Evolutionary conservation across 208 protist genomes (phyloP), one percentile per base, ranked within the genome.

Genomic region (Wallacemonas sp.): DNA sequence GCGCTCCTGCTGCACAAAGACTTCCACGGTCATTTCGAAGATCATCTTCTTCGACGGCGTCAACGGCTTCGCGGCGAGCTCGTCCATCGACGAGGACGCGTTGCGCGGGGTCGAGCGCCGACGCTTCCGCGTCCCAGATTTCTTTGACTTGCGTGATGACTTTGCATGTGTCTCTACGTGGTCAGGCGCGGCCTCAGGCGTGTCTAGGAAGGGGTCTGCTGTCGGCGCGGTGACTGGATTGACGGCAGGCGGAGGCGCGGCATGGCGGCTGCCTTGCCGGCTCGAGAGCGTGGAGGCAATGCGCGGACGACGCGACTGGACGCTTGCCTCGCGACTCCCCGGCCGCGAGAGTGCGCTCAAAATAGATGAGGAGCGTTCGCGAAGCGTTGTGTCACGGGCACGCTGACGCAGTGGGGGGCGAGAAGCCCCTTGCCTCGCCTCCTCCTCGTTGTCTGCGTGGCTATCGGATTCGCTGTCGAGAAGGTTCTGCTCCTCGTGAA

Each of bases 1-100:
- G 12, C 44, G 70, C 61, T 91, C 87, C 53, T 78, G 71, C 21
- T 74, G 44, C 63, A 78, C 34, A 22, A 90, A n/a, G 17, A 57
- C 50, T 9, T 57, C 50, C 50, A 57, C 38, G 50, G 15, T 57
- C 30, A 57, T 26, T 19, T 57, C 50, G 0, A 57, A 21, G 15
- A 39, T 32, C 30, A 57, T 26, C n/a, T 37, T 34, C 50, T 57
- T 57, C 6, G 50, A 57, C 1, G 50, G 50, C 12, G 50, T 57
- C 13, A 57, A 32, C 50, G 50, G 50, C 32, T 57, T 57, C 30
- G 38, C 32, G 15, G n/a, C n/a, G n/a, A 27, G n/a, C 4, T 57
- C 50, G 13, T 57, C 50, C 15, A 32, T 37, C 17, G 50, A n/a
- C n/a, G n/a, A 57, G 9, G 30, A 34, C 13, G 50, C 50, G n/a